Evolutionary conservation across 345 rosid genomes (phyloP), one percentile per base, ranked within the genome.

Genomic region (Crucihimalaya himalaica): DNA sequence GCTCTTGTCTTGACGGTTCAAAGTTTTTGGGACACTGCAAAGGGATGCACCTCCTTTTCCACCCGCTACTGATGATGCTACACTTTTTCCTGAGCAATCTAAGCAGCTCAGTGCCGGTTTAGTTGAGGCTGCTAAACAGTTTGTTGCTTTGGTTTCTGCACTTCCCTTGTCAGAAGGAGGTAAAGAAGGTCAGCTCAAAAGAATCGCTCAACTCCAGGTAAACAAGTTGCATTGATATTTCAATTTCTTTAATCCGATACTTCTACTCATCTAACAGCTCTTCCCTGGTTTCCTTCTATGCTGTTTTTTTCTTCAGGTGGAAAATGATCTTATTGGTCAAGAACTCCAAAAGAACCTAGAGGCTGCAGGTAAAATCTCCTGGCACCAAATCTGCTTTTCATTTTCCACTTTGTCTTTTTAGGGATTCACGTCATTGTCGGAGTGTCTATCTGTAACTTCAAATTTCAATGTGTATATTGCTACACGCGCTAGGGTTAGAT

Each of bases 81-180:
- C 89, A 1, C 77, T 64, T 79, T 70, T 85, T 37, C 65, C 84
- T 0, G 97, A 92, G 32, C 98, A 90, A 57, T 92, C 97, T 25
- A 92, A 88, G 85, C 75, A 68, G 63, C 85, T 92, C 86, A 88
- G 97, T 77, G 85, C 88, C 13, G 89, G 86, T 65, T 82, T 95
- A 48, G 97, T 95, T 6, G 90, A 91, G 67, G 96, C 96, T 73
- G 99, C 99, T 47, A 90, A 95, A 79, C 97, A 95, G 99, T 95
- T 95, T 80, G 98, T 90, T 85, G 96, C 90, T 35, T 83, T 95
- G 81, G 96, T 92, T 42, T 84, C 92, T 0, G 99, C 94, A 47
- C 97, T 95, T 72, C 99, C 99, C 15, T 79, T 93, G 74, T 68
- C 91, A 1, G 94, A 90, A 79, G 97, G 94, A 65, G 96, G 96